Base-by-base conservation (phyloP, 352 stramenopile species). In the Pythium apleroticum region DNA sequence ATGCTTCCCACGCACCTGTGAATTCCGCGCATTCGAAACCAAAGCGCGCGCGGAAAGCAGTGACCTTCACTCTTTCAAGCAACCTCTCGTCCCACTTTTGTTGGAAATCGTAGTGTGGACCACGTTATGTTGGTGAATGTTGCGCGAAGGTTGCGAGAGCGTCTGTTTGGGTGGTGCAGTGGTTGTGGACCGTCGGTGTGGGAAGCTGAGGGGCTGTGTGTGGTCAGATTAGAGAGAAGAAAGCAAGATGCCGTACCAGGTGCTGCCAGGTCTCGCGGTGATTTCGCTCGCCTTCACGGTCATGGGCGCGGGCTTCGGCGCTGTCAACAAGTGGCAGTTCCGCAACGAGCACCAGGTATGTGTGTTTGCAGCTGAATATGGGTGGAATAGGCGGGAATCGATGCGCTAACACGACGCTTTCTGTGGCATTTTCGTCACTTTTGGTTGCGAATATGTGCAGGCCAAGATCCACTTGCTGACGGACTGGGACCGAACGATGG, bases 161-260 rank as follows among this genome's bases (percentile, higher is more conserved):
- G 59, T 60, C 43, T 46, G 54, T 68, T 68, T 63, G 62, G 61
- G 62, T 59, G 62, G 54, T 69, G 55, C 63, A 52, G 30, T 61
- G 52, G 56, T 46, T 56, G 33, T 43, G 63, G 56, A 25, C 39
- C n/a, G n/a, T n/a, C n/a, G n/a, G n/a, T 28, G 45, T 55, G 24
- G 25, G 8, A 41, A 53, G 41, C 31, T 24, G n/a, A 65, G 64
- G 41, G 56, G 63, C 56, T 60, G 33, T 46, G 37, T 56, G 49
- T 49, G 37, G 33, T 33, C 45, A 62, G 43, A 30, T 48, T 20
- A 25, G 12, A 30, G 46, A 31, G 37, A 58, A 41, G 8, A 33
- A 49, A 59, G 8, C n/a, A 84, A 67, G 19, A 95, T 95, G 86
- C 86, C 86, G 79, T 95, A 92, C 80, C 86, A 95, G 84, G 77